Evolutionary conservation across 148 eudicot genomes (phyloP), one percentile per base, ranked within the genome.

Genomic region (Pouteria glomerata): DNA sequence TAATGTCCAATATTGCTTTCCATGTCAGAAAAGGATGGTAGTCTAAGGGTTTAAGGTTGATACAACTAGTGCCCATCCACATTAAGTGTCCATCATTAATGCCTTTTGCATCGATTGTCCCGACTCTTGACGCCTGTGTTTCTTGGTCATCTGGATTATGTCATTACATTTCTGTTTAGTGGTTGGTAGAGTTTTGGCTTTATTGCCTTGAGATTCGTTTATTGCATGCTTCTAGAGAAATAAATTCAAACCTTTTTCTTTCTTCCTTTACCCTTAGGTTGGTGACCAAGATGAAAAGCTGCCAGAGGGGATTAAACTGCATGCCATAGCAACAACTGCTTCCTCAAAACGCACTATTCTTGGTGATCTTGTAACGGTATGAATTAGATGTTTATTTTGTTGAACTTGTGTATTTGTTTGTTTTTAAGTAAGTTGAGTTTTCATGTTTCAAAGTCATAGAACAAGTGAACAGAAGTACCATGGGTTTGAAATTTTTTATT

Each of bases 261-360:
- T 63, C 14, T 58, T 6, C 24, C 6, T 74, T 56, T 10, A 44
- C 48, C 69, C 29, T 11, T 69, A 95, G 98, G 98, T 95, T 80
- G 98, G 98, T 70, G 96, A 95, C 19, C 84, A 83, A 57, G 97
- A 95, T 1, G 98, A 95, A 79, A 95, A 95, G 85, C 78, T 95
- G 66, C 97, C 96, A 3, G 97, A 91, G 77, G 97, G 97, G 60
- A 95, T 95, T 69, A 91, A 91, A 71, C 80, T 95, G 39, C 83
- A 86, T 84, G 97, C 97, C 33, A 79, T 95, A 71, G 65, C 91
- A 63, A 78, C 92, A 24, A 86, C 85, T 73, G 68, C 84, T 52
- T 79, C 88, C 67, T 86, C 98, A 51, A 95, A 91, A 81, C 90
- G 97, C 34, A 80, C 92, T 11, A 86, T 95, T 48, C 93, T 95